Percentiles rank a stretch among this genome's conserved stretches.
Conservation (phyloP, 2,329 filamentous ascomycete species). For the Nectriaceae sp. region DNA sequence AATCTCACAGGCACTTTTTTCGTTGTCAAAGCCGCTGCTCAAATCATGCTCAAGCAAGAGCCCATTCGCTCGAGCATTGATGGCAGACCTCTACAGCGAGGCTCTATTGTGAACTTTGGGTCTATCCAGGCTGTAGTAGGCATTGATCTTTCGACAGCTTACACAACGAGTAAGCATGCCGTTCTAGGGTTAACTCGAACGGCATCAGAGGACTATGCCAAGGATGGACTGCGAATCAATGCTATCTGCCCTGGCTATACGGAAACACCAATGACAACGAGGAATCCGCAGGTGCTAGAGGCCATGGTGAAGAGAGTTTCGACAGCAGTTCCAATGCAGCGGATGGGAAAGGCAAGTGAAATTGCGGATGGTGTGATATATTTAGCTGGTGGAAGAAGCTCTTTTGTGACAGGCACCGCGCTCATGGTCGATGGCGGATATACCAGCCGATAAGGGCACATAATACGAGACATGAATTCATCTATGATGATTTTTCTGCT, state of each 20-base stretch:
- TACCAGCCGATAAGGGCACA: too few species aligned
- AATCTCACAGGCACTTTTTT: constrained; percentile 46
- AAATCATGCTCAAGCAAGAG: constrained; percentile 46
- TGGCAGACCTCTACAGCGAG: constrained; percentile 13
- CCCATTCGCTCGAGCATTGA: constrained; percentile 39
- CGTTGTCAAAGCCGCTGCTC: constrained; percentile 39
- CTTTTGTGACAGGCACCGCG: too few species aligned
- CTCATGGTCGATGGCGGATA: too few species aligned
- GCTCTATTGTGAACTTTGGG: constrained; percentile 21
- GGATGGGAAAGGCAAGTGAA: constrained; percentile 29
- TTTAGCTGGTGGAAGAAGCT: constrained; percentile 22
- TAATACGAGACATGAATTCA: too few species aligned
- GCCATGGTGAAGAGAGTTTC: constrained; percentile 27
- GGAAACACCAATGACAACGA: constrained; percentile 32
- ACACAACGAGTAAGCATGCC: constrained; percentile 18
- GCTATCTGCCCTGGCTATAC: constrained; percentile 35
- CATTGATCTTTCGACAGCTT: constrained; percentile 16
- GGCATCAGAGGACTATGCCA: constrained; percentile 44
- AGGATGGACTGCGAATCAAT: constrained; percentile 41
- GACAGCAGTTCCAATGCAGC: constrained; percentile 28
- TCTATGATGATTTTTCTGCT: too few species aligned
- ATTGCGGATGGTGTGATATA: constrained; percentile 33
- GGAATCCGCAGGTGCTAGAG: constrained; percentile 28
- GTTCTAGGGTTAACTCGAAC: constrained; percentile 27
- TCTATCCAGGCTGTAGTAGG: constrained; percentile 21